These are phyloP conservation scores for Raffaelea deltoideospora DNA, from an alignment of 2,329 filamentous ascomycete genomes.

Conservation along the genomic window DNA sequence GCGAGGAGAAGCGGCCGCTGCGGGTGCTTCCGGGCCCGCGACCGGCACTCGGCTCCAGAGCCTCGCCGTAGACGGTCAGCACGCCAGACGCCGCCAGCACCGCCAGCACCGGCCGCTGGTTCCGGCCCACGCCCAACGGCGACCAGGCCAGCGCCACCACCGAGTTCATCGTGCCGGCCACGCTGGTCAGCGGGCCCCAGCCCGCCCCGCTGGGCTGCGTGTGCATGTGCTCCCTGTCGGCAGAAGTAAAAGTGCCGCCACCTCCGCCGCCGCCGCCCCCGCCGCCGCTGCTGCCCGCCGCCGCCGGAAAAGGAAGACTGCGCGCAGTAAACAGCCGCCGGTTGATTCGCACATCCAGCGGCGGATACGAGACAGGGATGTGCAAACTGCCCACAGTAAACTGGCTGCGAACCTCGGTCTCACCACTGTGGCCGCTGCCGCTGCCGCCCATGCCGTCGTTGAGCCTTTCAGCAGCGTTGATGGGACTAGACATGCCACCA, in stretches of 20 bases:
- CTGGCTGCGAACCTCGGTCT: slow-evolving; percentile 13
- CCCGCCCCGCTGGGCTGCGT: slow-evolving; percentile 23
- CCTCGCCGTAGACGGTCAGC: slow-evolving; percentile 36
- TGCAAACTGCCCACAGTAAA: slow-evolving; percentile 18
- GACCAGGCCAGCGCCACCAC: slow-evolving; percentile 40
- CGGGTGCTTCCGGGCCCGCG: slow-evolving; percentile 2
- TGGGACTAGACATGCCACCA: not conserved
- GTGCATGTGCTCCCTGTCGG: not conserved
- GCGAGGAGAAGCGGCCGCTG: slow-evolving; percentile 17
- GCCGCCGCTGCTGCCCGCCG: not conserved
- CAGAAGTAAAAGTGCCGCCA: not conserved
- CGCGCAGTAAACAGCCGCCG: slow-evolving; percentile 25
- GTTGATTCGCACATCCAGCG: slow-evolving; percentile 26
- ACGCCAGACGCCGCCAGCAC: slow-evolving; percentile 34
- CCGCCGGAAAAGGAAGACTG: slow-evolving; percentile 19
- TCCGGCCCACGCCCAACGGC: slow-evolving; percentile 39
- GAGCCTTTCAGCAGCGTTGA: slow-evolving; percentile 5
- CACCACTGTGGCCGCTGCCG: too few species aligned
- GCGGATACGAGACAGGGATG: slow-evolving; percentile 20
- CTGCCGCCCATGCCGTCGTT: too few species aligned
- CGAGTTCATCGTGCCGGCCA: slow-evolving; percentile 38
- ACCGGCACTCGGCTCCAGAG: not conserved
- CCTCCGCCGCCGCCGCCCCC: slow-evolving; percentile 15
- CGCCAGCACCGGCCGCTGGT: slow-evolving; percentile 34
- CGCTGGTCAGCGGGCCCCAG: slow-evolving; percentile 27